Percentiles rank a stretch among this genome's conserved stretches.
phyloP scores from a whole-genome alignment of 352 stramenopile genomes.

The Pythium vanterpoolii region DNA sequence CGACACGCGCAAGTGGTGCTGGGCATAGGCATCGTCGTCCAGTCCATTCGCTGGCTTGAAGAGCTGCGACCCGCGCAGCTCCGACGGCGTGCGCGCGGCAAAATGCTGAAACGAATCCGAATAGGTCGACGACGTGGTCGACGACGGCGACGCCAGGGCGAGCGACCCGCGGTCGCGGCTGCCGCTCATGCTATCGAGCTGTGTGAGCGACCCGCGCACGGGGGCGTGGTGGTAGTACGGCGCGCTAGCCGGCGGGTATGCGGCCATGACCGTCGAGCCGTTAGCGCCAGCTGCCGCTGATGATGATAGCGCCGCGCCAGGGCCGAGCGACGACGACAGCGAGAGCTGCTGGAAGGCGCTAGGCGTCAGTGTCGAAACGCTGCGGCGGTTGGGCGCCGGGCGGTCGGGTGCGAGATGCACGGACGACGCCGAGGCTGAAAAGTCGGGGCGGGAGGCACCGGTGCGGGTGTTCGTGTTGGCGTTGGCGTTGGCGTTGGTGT shows the following conservation, averaged over 20 bases:
- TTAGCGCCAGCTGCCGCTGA: slow-evolving; percentile 15
- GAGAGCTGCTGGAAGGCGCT: slow-evolving; percentile 19
- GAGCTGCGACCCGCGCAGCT: slow-evolving; percentile 18
- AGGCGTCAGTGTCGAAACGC: neutral
- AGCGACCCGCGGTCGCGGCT: slow-evolving; percentile 14
- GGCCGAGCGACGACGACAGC: slow-evolving; percentile 16
- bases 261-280: slow-evolving; percentile 23
- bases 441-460: slow-evolving; percentile 16
- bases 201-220: slow-evolving; percentile 22
- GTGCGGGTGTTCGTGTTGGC: neutral
- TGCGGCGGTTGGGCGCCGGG: neutral
- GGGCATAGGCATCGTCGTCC: slow-evolving; percentile 13
- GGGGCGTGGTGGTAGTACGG: slow-evolving; percentile 23
- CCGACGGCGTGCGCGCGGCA: slow-evolving; percentile 18
- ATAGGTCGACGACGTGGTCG: slow-evolving; percentile 22
- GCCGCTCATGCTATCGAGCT: slow-evolving; percentile 15
- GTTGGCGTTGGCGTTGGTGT: neutral
- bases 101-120: slow-evolving; percentile 25
- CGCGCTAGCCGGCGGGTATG: slow-evolving; percentile 27
- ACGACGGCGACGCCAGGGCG: slow-evolving; percentile 17
- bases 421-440: slow-evolving; percentile 13
- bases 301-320: slow-evolving; percentile 2
- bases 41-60: slow-evolving; percentile 18
- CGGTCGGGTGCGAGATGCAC: neutral
- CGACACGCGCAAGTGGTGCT: slow-evolving; percentile 34